Base-by-base conservation (phyloP, 495 filamentous ascomycete genomes). In the Penicillium manginii region DNA sequence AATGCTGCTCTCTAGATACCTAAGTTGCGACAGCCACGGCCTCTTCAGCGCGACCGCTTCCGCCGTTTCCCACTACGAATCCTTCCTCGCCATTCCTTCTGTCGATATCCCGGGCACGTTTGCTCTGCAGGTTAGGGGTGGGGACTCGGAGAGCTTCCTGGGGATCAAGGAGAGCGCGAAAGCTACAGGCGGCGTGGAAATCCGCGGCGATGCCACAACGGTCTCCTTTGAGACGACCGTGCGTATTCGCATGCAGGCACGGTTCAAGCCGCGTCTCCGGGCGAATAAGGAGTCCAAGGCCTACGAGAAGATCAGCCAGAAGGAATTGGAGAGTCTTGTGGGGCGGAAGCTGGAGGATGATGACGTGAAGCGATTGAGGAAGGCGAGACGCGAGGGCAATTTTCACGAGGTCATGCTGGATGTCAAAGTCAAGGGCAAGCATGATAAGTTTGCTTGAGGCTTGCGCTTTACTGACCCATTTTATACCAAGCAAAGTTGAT, bases 361-460 rank as follows among this genome's bases (percentile, higher is more conserved):
- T 52, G 93, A 98, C 70, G 90, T 98, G 9, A 88, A 81, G 73
- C 83, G 69, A 68, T 72, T 98, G 72, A 92, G 92, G 81, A 89
- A 75, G 76, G 92, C 93, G 22, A 82, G 92, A 70, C 79, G 85
- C 70, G 91, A 97, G 69, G 73, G 94, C 1, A 85, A 93, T 72
- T 98, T 92, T 69, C 89, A 98, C 75, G 96, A 98, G 74, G 83
- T 83, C 52, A 70, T 97, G 60, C 73, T 98, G 54, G 88, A 96
- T 81, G 81, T 98, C 29, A 92, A 91, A 72, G 91, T 97, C 11
- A 96, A 94, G 74, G 89, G 86, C 54, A 97, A 96, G 76, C 94
- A 98, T 78, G 94, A 98, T 76, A 98, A 98, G 72, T 98, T 84
- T 79, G 87, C 87, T 60, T 86, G 67, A 71, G 54, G 26, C 4